phyloP scores from a whole-genome alignment of 805 yeast species.

The Candida broadrunensis region DNA sequence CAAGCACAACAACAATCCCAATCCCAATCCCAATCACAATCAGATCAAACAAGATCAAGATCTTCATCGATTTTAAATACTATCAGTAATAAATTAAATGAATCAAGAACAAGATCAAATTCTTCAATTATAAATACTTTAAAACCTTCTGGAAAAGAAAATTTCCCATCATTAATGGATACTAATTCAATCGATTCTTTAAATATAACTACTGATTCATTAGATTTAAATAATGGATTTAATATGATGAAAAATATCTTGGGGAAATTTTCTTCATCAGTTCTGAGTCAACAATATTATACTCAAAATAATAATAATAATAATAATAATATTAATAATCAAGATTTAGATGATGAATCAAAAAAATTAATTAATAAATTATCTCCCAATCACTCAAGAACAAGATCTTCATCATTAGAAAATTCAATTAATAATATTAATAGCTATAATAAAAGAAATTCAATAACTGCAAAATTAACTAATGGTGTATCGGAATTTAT shows the following conservation, averaged over 20 bases:
- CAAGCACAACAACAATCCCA: neutral
- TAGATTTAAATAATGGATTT: conserved; percentile 20
- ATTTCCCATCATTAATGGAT: conserved; percentile 20
- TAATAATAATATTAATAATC: neutral
- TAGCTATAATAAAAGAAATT: conserved; percentile 21
- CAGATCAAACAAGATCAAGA: conserved; percentile 23
- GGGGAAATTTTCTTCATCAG: conserved; percentile 27
- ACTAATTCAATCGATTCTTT: conserved; percentile 6
- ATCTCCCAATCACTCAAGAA: conserved; percentile 36
- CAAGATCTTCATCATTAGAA: conserved; percentile 38
- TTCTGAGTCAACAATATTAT: neutral
- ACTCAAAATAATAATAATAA: neutral
- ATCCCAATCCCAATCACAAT: neutral
- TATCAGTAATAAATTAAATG: conserved; percentile 27
- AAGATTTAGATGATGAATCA: no score
- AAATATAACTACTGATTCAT: conserved; percentile 13
- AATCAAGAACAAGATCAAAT: conserved; percentile 33
- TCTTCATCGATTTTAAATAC: conserved; percentile 39
- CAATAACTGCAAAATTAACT: conserved; percentile 37
- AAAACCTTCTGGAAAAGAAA: conserved; percentile 20
- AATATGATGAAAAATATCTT: conserved; percentile 33
- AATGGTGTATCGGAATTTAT: conserved; percentile 41
- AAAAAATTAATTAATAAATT: conserved; percentile 5
- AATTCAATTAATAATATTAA: conserved; percentile 6
- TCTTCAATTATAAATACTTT: conserved; percentile 20